A percentile compares a stretch with the other conserved stretches of the same genome.
Conservation (phyloP, 129 eudicot species). For the Scalesia atractyloides region DNA sequence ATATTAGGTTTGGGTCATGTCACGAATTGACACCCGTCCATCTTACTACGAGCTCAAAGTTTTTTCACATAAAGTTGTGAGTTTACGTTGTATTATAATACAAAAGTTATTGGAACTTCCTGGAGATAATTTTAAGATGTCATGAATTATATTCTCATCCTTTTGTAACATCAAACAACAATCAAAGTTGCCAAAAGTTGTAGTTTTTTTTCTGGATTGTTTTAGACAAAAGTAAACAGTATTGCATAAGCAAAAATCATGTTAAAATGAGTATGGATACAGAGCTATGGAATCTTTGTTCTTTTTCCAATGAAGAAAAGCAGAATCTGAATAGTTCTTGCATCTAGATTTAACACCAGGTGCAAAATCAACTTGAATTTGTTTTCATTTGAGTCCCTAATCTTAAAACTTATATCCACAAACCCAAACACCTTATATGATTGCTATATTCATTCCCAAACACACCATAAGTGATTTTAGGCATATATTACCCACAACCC, state of each 20-base stretch:
- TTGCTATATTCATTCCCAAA: neutral
- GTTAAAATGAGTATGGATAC: slow-evolving; percentile 6
- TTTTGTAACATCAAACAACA: neutral
- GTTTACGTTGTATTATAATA: neutral
- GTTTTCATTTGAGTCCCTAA: neutral
- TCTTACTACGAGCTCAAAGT: too few species aligned
- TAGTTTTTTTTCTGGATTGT: neutral
- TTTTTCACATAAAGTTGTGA: too few species aligned
- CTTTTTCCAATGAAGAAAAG: neutral
- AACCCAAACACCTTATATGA: neutral
- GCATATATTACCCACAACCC: slow-evolving; percentile 1
- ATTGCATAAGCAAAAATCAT: neutral
- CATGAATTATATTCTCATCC: neutral
- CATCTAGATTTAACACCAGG: slow-evolving; percentile 1
- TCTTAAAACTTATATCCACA: neutral
- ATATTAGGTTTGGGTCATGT: too few species aligned
- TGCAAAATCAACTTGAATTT: neutral
- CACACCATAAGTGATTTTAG: neutral
- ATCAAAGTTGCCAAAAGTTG: neutral
- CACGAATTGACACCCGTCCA: too few species aligned
- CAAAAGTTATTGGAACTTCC: neutral
- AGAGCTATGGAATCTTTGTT: slow-evolving; percentile 11
- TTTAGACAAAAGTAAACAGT: neutral
- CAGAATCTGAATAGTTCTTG: slow-evolving; percentile 19
- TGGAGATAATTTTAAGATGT: neutral